Percentiles rank a stretch among this genome's conserved stretches.
These are phyloP conservation scores for Leptodermis oblonga DNA, from an alignment of 257 asterid species.

Conservation along the genomic window DNA sequence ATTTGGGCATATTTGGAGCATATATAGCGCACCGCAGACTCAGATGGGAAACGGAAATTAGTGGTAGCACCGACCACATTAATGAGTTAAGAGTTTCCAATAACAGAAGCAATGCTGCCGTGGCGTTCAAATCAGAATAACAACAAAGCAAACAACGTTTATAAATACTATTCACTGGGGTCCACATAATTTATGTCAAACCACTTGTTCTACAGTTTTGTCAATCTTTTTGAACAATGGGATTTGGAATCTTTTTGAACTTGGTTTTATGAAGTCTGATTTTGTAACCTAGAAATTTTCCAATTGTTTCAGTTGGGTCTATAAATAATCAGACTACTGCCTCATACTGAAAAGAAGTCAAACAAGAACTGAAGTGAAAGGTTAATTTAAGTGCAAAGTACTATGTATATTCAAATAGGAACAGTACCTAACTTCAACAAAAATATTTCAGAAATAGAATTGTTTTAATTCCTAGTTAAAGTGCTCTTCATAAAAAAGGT, in stretches of 20 bases:
- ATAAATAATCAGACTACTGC: not conserved
- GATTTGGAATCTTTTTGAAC: not conserved
- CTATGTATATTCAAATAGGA: not conserved
- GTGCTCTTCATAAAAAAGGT: not conserved
- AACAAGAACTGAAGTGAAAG: not conserved
- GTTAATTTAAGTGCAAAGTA: not conserved
- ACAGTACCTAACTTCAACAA: not conserved
- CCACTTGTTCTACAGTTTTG: not conserved
- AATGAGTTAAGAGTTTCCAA: no score
- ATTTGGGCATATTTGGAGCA: no score
- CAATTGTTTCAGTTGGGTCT: not conserved
- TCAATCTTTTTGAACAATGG: not conserved
- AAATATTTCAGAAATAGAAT: not conserved
- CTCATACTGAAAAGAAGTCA: not conserved
- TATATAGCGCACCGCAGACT: not conserved
- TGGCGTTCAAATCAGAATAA: not conserved
- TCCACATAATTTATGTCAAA: not conserved
- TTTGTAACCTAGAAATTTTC: no score
- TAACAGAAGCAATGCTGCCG: not conserved
- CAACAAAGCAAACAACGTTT: not conserved
- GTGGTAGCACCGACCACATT: constrained; percentile 1
- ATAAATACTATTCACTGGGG: not conserved
- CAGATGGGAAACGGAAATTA: not conserved
- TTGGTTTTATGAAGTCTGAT: no score
- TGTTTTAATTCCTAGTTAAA: not conserved